A percentile compares a stretch with the other conserved stretches of the same genome.
Conservation (phyloP, 1,139 yeast species). For the Candida tetrigidarum region DNA sequence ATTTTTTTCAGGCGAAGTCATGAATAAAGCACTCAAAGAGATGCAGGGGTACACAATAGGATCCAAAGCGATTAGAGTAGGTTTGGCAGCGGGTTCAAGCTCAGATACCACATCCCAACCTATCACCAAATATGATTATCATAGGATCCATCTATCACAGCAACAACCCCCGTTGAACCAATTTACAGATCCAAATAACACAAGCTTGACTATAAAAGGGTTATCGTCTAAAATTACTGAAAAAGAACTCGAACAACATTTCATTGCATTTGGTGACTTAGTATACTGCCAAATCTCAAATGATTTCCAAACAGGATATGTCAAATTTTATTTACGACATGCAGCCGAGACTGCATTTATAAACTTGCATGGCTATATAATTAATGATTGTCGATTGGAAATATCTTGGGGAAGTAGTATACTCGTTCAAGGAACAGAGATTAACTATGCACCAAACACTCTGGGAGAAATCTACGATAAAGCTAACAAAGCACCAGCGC, state of each 20-base stretch:
- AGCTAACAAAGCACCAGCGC: slow-evolving; percentile 22
- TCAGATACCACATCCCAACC: slow-evolving; percentile 12
- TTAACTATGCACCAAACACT: slow-evolving; percentile 16
- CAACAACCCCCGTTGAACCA: slow-evolving; percentile 37
- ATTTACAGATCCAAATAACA: slow-evolving; percentile 41
- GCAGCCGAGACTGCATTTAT: slow-evolving; percentile 44
- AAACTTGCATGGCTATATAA: slow-evolving; percentile 33
- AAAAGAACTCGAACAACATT: slow-evolving; percentile 32
- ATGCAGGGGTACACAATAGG: slow-evolving; percentile 83
- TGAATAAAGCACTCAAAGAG: slow-evolving; percentile 74
- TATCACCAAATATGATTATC: slow-evolving; percentile 12
- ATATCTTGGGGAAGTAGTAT: slow-evolving; percentile 38
- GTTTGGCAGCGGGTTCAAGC: slow-evolving; percentile 31
- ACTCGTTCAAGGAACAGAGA: slow-evolving; percentile 8
- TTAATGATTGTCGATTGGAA: slow-evolving; percentile 34
- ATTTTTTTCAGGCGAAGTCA: slow-evolving; percentile 70
- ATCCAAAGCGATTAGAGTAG: slow-evolving; percentile 75
- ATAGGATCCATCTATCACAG: slow-evolving; percentile 24
- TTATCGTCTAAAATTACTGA: slow-evolving; percentile 33
- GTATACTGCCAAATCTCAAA: slow-evolving; percentile 25
- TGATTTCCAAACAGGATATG: slow-evolving; percentile 27
- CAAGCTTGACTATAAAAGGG: slow-evolving; percentile 35
- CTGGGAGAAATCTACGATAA: slow-evolving; percentile 19
- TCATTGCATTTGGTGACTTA: slow-evolving; percentile 43
- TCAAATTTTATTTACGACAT: slow-evolving; percentile 33